phyloP scores from a whole-genome alignment of 768 basidiomycete species.

The Lanmaoa rubissima region DNA sequence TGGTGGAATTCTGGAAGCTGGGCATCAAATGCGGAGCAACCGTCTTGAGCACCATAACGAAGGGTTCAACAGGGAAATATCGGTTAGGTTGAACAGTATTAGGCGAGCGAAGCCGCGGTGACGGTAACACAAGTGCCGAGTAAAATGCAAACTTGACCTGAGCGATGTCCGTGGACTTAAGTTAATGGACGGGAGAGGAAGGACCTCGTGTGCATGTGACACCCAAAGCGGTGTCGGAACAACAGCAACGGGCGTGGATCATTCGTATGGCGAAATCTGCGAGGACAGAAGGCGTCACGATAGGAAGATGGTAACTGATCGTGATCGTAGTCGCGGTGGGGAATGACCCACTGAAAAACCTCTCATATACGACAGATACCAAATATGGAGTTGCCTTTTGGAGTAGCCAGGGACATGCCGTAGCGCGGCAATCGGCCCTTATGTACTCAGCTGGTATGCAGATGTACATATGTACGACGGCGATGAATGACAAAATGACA shows the following conservation, averaged over 20 bases:
- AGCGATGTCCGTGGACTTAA: conserved; percentile 40
- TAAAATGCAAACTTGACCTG: conserved; percentile 27
- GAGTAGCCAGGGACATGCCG: conserved; percentile 25
- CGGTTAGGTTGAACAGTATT: conserved; percentile 28
- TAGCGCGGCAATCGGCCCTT: conserved; percentile 31
- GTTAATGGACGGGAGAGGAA: conserved; percentile 38
- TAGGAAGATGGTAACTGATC: conserved; percentile 16
- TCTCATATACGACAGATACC: conserved; percentile 15
- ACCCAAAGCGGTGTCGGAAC: conserved; percentile 32
- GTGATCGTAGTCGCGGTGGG: conserved; percentile 3
- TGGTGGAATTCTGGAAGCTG: conserved; percentile 21
- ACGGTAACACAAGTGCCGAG: conserved; percentile 36
- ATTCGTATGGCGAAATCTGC: conserved; percentile 13
- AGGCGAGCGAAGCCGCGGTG: conserved; percentile 38
- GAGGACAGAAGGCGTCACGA: conserved; percentile 4
- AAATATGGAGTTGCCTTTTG: conserved; percentile 28
- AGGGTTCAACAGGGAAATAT: conserved; percentile 33
- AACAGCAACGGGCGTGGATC: conserved; percentile 21
- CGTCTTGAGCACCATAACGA: conserved; percentile 28
- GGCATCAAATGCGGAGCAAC: conserved; percentile 26
- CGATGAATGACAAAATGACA: conserved; percentile 4
- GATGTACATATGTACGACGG: conserved; percentile 3
- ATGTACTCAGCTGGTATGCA: conserved; percentile 19
- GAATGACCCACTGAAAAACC: neutral
- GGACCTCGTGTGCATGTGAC: conserved; percentile 36